These are phyloP conservation scores for Melanomma pulvis-pyrius DNA, from an alignment of 495 filamentous ascomycete genomes.

Conservation along the genomic window DNA sequence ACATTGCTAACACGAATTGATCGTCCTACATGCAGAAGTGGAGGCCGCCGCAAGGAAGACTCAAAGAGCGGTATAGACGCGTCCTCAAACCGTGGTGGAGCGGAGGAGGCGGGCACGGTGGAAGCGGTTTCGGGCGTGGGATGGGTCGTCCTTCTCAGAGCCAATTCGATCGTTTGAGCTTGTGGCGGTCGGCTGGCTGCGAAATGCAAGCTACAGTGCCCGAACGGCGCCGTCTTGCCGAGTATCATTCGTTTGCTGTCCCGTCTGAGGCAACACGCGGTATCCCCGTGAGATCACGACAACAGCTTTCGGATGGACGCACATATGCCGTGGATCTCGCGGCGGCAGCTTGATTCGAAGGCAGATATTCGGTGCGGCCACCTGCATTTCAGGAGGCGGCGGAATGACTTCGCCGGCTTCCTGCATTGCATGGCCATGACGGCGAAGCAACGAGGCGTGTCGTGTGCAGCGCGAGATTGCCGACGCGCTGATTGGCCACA, in stretches of 20 bases:
- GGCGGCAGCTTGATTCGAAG: slow-evolving; percentile 16
- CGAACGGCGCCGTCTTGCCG: neutral
- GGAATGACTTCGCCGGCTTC: slow-evolving; percentile 13
- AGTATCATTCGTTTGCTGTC: neutral
- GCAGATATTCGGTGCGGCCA: slow-evolving; percentile 13
- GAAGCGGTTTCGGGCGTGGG: slow-evolving; percentile 11
- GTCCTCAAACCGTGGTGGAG: slow-evolving; percentile 28
- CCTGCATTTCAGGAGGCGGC: neutral
- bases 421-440: slow-evolving; percentile 9
- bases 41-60: neutral
- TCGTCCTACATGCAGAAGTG: neutral
- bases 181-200: neutral
- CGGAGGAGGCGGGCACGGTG: neutral
- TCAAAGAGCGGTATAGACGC: slow-evolving; percentile 26
- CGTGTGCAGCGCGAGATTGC: neutral
- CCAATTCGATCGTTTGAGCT: neutral
- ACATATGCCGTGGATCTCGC: neutral
- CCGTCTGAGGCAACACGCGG: neutral
- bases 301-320: neutral
- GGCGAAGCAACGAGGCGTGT: neutral
- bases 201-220: neutral
- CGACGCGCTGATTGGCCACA: slow-evolving; percentile 11
- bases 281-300: neutral
- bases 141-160: neutral
- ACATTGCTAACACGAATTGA: slow-evolving; percentile 16